Evolutionary conservation across 306 rosid species (phyloP).

Genomic region (Cucurbita ficifolia): DNA sequence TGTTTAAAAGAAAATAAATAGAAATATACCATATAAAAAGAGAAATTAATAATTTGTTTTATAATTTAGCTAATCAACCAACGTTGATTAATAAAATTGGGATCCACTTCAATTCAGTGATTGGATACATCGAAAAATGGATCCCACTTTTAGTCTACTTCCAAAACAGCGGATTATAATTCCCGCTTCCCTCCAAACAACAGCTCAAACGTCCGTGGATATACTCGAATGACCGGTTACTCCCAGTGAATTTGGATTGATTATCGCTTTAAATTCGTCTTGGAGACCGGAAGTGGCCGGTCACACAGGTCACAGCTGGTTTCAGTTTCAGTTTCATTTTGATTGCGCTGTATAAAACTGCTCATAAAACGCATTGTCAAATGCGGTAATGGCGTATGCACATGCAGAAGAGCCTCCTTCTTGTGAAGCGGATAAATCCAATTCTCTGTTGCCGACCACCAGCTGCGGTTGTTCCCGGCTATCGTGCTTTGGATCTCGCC

Average conservation of each 20-base stretch:
- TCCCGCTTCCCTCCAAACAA: constrained; percentile 3
- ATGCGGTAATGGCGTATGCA: constrained; percentile 11
- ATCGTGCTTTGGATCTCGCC: constrained; percentile 39
- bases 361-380: background rate
- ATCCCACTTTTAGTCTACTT: background rate
- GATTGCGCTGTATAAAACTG: background rate
- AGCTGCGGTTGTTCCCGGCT: constrained; percentile 48
- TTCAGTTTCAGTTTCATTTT: background rate
- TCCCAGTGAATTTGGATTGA: background rate
- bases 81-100: background rate
- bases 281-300: background rate
- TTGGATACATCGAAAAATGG: background rate
- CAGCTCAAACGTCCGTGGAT: background rate
- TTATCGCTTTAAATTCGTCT: background rate
- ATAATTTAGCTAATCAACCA: background rate
- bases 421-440: constrained; percentile 17
- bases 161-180: background rate
- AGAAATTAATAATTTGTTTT: too few relatives aligned
- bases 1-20: background rate
- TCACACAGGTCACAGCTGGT: background rate
- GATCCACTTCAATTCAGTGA: background rate
- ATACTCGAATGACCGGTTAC: background rate
- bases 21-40: background rate
- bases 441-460: constrained; percentile 16
- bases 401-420: constrained; percentile 29